Base-by-base conservation (phyloP, 1,284 basidiomycete species). In the Neotropicomus parvogracilis region DNA sequence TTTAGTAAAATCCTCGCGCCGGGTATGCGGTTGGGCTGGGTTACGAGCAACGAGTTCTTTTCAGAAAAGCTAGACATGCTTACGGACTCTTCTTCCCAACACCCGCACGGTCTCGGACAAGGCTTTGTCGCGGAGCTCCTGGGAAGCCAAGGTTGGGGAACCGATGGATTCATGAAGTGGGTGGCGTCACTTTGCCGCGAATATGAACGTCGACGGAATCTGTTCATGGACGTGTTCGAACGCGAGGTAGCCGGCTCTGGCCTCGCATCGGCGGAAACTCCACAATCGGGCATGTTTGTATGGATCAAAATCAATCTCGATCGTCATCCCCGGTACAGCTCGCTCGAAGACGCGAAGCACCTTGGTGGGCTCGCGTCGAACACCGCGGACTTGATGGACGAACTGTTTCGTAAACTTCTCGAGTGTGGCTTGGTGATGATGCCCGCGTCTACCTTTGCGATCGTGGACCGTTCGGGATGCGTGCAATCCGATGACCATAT, bases 11-110 rank as follows among this genome's bases (percentile, higher is more conserved):
- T 79, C 0, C 70, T 80, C 32, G 75, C 73, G 4, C 80, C 80
- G 0, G 81, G 81, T 4, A 75, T 75, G 40, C 72, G 81, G 10
- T 64, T 81, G 5, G 80, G 80, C 3, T 83, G 76, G 75, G 74
- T 79, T 44, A 78, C 78, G 1, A 61, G 64, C 48, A 70, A 67
- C 52, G 69, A 72, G 3, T 48, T 70, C 39, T 72, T 76, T 54
- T 68, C 73, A 16, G 80, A 82, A 52, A 71, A 75, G 11, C 59
- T 81, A 14, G 71, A 76, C 45, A 63, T 67, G 64, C 52, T 68
- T 6, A 65, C 65, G 10, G 63, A 65, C 29, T 65, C 63, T 33
- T 65, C 63, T 17, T 68, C 63, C 12, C 63, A 65, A 46, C 63
- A 65, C 38, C 63, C 63, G 5, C 63, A 65, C 13, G 63, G 63